Conservation (phyloP, 495 filamentous ascomycete genomes). For the Neurospora sp. region DNA sequence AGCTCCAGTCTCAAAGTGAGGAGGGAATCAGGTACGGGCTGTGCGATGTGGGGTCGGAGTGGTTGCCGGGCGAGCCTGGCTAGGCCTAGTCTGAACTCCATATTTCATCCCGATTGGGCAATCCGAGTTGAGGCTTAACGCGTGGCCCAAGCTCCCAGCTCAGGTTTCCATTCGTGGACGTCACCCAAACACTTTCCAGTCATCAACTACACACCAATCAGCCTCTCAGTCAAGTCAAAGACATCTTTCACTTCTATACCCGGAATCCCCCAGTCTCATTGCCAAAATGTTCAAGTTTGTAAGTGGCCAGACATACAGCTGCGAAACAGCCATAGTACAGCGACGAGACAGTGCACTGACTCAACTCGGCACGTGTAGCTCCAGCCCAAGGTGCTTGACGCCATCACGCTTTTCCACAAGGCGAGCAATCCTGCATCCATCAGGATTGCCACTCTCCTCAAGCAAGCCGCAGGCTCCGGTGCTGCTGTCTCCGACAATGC, state of each 20-base stretch:
- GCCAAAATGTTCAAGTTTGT: not conserved
- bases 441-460: slow-evolving; percentile 60
- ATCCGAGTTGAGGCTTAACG: not conserved
- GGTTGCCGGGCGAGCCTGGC: not conserved
- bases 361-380: not conserved
- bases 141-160: not conserved
- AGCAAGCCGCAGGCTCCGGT: slow-evolving; percentile 44
- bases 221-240: not conserved
- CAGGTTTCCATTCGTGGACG: not conserved
- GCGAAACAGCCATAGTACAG: not conserved
- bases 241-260: not conserved
- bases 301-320: not conserved
- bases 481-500: slow-evolving; percentile 47
- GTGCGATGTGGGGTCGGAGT: not conserved
- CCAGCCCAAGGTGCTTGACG: slow-evolving; percentile 74
- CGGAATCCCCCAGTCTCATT: not conserved
- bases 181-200: not conserved
- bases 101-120: not conserved
- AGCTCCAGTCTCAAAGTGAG: not conserved
- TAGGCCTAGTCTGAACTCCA: not conserved
- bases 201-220: not conserved
- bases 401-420: slow-evolving; percentile 93
- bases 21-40: not conserved
- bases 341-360: slow-evolving; percentile 2
- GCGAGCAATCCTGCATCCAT: slow-evolving; percentile 54